Evolutionary conservation across 2,329 filamentous ascomycete genomes (phyloP), one percentile per base, ranked within the genome.

Genomic region (Tolypocladium paradoxum): DNA sequence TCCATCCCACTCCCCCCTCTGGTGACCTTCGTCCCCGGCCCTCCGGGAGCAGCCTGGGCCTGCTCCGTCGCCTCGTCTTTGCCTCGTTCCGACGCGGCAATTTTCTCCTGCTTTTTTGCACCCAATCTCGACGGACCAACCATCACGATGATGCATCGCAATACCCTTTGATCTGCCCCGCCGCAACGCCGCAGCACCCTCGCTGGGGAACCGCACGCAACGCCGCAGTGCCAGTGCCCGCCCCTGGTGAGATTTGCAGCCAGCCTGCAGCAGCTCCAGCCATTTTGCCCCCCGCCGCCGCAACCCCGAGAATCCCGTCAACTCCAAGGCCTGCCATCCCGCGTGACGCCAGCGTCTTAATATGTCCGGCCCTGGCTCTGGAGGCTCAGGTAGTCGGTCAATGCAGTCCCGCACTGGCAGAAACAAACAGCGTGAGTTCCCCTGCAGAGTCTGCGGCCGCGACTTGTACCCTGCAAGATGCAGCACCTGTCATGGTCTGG

Each of bases 381-480:
- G 64, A 60, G 68, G 64, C 55, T 65, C 68, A 47, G 67, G 64
- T 56, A 63, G 66, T 60, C 80, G 80, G 62, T 73, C 80, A 51
- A 85, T 85, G 82, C 78, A 90, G 75, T 88, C 87, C 57, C 81
- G 88, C 64, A 84, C 82, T 52, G 88, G 88, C 63, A 80, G 88
- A 67, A 84, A 76, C 66, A 91, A 91, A 67, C 88, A 93, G 73
- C 82, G 88, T 90, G 77, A 83, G 86, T 87, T 22, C 9, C 31
- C 20, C 35, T 49, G 18, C 43, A 31, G 27, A 31, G 43, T 46
- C 22, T 29, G 40, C 40, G 40, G 7, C 24, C 24, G 40, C 29
- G 43, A 20, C 43, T n/a, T 46, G 24, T 11, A 46, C 9, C 43
- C 6, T 46, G 9, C 43, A 14, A 31, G 18, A 20, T 7, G 27